Base-by-base conservation (phyloP, 176 grass and related monocot species). In the Oryza australiensis region DNA sequence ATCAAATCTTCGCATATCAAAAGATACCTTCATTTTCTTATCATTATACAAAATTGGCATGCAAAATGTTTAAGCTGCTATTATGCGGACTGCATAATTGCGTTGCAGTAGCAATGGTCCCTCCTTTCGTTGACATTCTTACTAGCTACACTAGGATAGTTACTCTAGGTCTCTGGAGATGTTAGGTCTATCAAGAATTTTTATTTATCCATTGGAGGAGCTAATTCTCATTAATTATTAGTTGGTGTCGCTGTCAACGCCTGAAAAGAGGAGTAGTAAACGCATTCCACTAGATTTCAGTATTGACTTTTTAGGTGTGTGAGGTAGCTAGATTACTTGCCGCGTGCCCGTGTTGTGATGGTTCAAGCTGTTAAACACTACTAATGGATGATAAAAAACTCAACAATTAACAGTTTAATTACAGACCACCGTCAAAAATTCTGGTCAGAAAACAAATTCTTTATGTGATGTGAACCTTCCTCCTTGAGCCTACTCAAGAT, bases 181-280 rank as follows among this genome's bases (percentile, higher is more conserved):
- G 1, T 14, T 62, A 57, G 22, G 41, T 76, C 78, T 46, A 35
- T 3, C 2, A 15, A 46, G 40, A 67, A 18, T 45, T 34, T 55
- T 11, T 87, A 55, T 55, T 11, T 87, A 55, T 55, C 51, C 62
- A 79, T 42, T 16, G 28, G 27, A 69, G 60, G 27, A 69, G 60
- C 35, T 63, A 40, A 45, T 87, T 48, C 64, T 3, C 30, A 9
- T 26, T 23, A n/a, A n/a, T 23, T 22, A 9, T 14, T 1, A 37
- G 22, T 12, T 16, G 68, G 22, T 30, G 87, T 80, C 82, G 2
- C 40, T 80, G 63, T 87, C 64, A 24, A 43, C 26, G 66, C 64
- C 71, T n/a, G 82, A 76, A 70, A 70, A 38, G 29, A 83, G 35
- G 64, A 14, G 51, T 75, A 70, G 76, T 85, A 75, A 80, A 85